phyloP scores from a whole-genome alignment of 2,329 filamentous ascomycete species.

The Atkinsonella texensis region DNA sequence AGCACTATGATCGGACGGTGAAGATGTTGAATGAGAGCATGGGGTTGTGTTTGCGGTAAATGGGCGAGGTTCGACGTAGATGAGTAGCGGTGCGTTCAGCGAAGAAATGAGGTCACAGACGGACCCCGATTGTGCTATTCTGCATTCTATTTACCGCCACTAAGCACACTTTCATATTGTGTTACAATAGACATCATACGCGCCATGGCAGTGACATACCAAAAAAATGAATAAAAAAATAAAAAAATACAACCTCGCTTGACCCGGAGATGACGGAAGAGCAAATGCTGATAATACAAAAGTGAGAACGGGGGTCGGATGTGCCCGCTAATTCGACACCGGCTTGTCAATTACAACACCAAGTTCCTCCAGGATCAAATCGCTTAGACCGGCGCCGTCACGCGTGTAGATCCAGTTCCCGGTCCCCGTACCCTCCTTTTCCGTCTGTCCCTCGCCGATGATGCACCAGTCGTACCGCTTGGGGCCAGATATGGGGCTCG shows the following conservation, averaged over 20 bases:
- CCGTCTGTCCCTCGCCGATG: conserved; percentile 51
- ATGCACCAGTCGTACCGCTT: conserved; percentile 91
- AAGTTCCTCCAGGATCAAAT: conserved; percentile 65
- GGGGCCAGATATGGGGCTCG: conserved; percentile 78
- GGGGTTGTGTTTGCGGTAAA: conserved; percentile 48
- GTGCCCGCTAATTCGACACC: conserved; percentile 12
- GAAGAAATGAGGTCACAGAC: no score
- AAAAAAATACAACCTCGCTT: background rate
- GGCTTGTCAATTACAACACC: conserved; percentile 45
- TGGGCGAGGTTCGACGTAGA: background rate
- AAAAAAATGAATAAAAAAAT: background rate
- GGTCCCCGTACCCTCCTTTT: conserved; percentile 63
- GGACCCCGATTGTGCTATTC: no score
- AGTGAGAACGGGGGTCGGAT: background rate
- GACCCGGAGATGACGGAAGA: background rate
- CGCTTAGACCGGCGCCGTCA: conserved; percentile 64
- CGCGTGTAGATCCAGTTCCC: conserved; percentile 83
- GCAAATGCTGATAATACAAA: background rate
- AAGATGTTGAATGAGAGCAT: conserved; percentile 64
- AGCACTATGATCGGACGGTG: conserved; percentile 57
- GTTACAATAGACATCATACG: no score
- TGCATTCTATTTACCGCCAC: no score
- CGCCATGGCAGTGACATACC: background rate
- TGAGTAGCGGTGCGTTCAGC: no score
- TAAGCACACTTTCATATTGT: no score